Percentiles rank a stretch among this genome's conserved stretches.
These are phyloP conservation scores for Solanum pimpinellifolium DNA, from an alignment of 257 asterid genomes.

Conservation along the genomic window DNA sequence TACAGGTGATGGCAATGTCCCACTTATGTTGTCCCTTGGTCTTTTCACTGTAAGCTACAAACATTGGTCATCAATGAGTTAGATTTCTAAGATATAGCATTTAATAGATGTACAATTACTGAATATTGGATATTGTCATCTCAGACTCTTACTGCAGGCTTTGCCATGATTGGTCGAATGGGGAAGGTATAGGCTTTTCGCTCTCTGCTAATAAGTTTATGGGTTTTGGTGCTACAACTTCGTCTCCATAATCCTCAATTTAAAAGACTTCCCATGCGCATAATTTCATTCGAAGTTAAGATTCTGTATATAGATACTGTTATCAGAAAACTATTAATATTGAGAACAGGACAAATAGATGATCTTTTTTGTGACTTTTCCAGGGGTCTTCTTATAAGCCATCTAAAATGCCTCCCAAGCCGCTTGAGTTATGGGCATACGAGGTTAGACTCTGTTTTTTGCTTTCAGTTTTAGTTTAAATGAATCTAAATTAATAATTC, in stretches of 20 bases:
- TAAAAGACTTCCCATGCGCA: neutral
- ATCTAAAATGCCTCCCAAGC: slow-evolving; percentile 73
- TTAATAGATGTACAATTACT: neutral
- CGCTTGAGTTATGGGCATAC: slow-evolving; percentile 89
- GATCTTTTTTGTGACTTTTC: neutral
- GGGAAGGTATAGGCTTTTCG: slow-evolving; percentile 47
- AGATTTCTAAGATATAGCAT: neutral
- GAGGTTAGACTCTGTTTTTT: slow-evolving; percentile 44
- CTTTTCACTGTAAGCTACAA: slow-evolving; percentile 58
- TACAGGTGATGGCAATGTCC: slow-evolving; percentile 51
- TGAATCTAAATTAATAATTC: neutral
- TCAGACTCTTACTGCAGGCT: slow-evolving; percentile 74
- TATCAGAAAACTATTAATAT: neutral
- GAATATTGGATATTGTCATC: slow-evolving; percentile 4
- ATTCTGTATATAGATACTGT: neutral
- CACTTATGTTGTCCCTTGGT: slow-evolving; percentile 43
- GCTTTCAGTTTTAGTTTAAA: neutral
- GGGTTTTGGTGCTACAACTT: neutral
- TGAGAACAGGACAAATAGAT: neutral
- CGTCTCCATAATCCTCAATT: neutral
- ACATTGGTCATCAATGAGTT: neutral
- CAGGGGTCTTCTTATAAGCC: slow-evolving; percentile 32
- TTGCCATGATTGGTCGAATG: slow-evolving; percentile 89
- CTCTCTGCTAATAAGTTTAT: neutral
- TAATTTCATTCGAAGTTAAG: neutral